Conservation (phyloP, 1,284 basidiomycete genomes). For the Malassezia pachydermatis region DNA sequence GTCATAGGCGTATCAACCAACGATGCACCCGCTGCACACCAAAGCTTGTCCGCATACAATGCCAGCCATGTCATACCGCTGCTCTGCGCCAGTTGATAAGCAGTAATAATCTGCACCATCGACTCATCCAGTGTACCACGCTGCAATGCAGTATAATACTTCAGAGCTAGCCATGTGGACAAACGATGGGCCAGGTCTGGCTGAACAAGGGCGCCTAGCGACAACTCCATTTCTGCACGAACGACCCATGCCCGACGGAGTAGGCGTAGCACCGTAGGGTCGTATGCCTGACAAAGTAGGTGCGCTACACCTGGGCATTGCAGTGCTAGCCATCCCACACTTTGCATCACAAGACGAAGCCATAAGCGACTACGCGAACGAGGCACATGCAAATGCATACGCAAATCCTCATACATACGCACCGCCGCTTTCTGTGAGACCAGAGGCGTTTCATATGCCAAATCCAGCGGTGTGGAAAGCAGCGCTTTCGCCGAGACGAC, state of each 20-base stretch:
- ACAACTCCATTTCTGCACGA: slow-evolving; percentile 7
- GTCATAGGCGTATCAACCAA: not conserved
- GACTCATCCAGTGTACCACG: not conserved
- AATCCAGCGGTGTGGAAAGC: slow-evolving; percentile 8
- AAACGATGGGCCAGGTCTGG: not conserved
- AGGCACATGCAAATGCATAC: not conserved
- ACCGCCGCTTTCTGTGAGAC: not conserved
- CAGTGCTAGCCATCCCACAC: not conserved
- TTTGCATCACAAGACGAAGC: not conserved
- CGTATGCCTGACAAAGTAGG: not conserved
- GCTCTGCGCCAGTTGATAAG: not conserved
- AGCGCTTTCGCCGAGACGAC: not conserved
- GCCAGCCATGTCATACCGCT: not conserved
- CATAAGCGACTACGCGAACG: not conserved
- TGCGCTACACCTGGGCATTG: not conserved
- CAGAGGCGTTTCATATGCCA: not conserved
- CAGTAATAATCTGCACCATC: not conserved
- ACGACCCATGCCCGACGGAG: slow-evolving; percentile 3
- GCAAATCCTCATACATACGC: not conserved
- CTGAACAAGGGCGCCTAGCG: not conserved
- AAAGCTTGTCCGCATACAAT: not conserved
- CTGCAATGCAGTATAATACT: not conserved
- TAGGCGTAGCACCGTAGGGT: not conserved
- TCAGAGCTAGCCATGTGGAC: not conserved
- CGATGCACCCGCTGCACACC: slow-evolving; percentile 10